phyloP scores from a whole-genome alignment of 306 rosid genomes.

The Datisca glomerata region DNA sequence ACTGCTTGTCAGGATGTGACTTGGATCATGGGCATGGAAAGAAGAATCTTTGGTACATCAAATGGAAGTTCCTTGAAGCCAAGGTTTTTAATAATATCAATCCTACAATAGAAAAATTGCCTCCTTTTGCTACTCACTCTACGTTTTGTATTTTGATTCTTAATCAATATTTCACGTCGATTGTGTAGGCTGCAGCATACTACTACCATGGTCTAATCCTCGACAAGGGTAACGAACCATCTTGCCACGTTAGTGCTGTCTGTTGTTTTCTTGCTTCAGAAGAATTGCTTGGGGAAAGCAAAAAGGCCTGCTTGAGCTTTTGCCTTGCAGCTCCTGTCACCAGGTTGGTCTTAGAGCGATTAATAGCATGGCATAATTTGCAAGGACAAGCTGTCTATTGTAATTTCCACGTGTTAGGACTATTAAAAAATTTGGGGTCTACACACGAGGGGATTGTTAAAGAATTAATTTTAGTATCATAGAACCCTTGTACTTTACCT shows the following conservation, averaged over 20 bases:
- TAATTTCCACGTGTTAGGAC: too few relatives aligned
- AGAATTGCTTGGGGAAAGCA: slow-evolving; percentile 70
- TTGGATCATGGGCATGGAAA: slow-evolving; percentile 38
- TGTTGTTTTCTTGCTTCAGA: slow-evolving; percentile 93
- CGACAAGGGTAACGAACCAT: slow-evolving; percentile 75
- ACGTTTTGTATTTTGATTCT: too few relatives aligned
- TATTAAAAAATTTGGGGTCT: too few relatives aligned
- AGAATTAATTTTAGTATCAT: too few relatives aligned
- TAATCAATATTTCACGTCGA: too few relatives aligned
- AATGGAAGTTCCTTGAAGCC: slow-evolving; percentile 88
- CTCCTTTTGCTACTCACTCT: too few relatives aligned
- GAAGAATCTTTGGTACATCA: slow-evolving; percentile 72
- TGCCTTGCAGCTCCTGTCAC: slow-evolving; percentile 85
- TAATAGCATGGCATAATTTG: too few relatives aligned
- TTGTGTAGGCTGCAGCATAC: slow-evolving; percentile 74
- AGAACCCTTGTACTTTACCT: too few relatives aligned
- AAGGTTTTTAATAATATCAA: slow-evolving; percentile 39
- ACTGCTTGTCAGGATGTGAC: slow-evolving; percentile 49
- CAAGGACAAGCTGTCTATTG: too few relatives aligned
- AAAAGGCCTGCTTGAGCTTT: slow-evolving; percentile 72
- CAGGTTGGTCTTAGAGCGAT: slow-evolving; percentile 42
- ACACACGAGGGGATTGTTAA: too few relatives aligned
- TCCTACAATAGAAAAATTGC: neutral
- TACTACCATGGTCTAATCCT: slow-evolving; percentile 87
- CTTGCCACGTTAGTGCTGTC: slow-evolving; percentile 48